A percentile compares a stretch with the other conserved stretches of the same genome.
These are phyloP conservation scores for Thielaviopsis ethacetica DNA, from an alignment of 2,329 filamentous ascomycete genomes.

Conservation along the genomic window DNA sequence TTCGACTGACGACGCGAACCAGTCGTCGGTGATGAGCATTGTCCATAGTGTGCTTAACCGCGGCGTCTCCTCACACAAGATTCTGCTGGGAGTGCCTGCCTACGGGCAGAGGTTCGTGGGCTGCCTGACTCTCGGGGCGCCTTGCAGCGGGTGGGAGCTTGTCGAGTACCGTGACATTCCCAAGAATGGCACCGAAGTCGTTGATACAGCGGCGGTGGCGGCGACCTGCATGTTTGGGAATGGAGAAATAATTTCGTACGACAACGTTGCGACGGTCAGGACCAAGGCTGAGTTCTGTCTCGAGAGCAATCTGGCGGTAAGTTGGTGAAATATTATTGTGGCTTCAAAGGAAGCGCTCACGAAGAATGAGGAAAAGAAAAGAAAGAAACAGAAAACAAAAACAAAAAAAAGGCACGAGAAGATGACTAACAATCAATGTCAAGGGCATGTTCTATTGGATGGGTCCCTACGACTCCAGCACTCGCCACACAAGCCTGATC, in stretches of 20 bases:
- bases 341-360: neutral
- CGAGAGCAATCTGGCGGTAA: neutral
- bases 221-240: neutral
- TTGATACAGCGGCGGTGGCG: neutral
- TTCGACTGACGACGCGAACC: neutral
- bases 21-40: neutral
- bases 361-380: slow-evolving; percentile 5
- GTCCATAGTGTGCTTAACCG: neutral
- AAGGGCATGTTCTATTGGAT: neutral
- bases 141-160: neutral
- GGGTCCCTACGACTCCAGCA: neutral
- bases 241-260: neutral
- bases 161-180: neutral
- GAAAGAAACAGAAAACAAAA: neutral
- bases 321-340: neutral
- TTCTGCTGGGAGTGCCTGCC: neutral
- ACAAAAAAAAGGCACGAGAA: neutral
- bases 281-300: neutral
- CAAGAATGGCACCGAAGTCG: neutral
- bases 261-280: neutral
- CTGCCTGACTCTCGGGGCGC: neutral
- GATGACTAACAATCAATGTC: neutral
- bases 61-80: neutral
- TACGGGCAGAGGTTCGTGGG: neutral
- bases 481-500: neutral